A percentile compares a stretch with the other conserved stretches of the same genome.
Conservation (phyloP, 1,139 yeast genomes). For the Pichia cactophila region DNA sequence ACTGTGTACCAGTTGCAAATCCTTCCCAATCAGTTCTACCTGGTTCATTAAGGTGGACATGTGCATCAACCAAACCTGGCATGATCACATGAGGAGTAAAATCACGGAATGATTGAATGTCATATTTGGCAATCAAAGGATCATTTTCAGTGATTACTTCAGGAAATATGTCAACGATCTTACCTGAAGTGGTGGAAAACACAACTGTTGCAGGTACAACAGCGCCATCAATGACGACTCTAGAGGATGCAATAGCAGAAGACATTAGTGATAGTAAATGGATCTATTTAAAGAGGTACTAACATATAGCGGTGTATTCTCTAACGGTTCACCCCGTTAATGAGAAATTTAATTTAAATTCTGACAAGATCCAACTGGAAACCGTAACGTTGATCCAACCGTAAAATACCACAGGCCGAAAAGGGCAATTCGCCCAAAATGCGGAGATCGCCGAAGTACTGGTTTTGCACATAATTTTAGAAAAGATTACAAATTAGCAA, state of each 20-base stretch:
- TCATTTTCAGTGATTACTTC: constrained; percentile 33
- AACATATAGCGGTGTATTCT: neutral
- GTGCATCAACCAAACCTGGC: constrained; percentile 92
- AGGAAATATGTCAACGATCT: constrained; percentile 44
- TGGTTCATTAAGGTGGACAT: constrained; percentile 90
- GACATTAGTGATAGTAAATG: constrained; percentile 33
- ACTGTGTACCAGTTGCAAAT: constrained; percentile 83
- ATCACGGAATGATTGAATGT: constrained; percentile 39
- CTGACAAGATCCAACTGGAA: no score
- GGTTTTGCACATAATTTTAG: no score
- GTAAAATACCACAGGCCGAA: neutral
- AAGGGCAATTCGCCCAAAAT: neutral
- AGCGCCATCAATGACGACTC: constrained; percentile 49
- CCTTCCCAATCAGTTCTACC: constrained; percentile 97
- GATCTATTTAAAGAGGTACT: neutral
- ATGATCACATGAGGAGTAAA: constrained; percentile 61
- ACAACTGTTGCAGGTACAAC: constrained; percentile 61
- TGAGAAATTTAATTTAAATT: no score
- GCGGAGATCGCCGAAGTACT: neutral
- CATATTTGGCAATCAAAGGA: constrained; percentile 34
- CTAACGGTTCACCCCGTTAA: no score
- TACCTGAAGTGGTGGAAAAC: constrained; percentile 57
- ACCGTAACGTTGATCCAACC: neutral
- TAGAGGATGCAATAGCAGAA: constrained; percentile 56
- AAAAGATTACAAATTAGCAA: no score